Conservation (phyloP, 1,139 yeast species). For the Hyphopichia fennica region DNA sequence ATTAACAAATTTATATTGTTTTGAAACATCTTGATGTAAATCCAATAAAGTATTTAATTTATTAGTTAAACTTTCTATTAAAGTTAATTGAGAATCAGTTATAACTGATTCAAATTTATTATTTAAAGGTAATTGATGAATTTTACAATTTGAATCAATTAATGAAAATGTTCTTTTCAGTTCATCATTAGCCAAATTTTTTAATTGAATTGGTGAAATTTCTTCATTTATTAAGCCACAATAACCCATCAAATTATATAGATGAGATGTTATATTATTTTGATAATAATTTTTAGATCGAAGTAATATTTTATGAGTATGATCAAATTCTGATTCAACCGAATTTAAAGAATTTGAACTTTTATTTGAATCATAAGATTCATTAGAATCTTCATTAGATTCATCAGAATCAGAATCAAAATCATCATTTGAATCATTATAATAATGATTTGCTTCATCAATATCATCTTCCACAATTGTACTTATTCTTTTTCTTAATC, state of each 20-base stretch:
- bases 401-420: conserved; percentile 20
- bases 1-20: conserved; percentile 14
- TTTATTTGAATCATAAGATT: conserved; percentile 8
- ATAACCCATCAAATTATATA: conserved; percentile 34
- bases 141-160: conserved; percentile 22
- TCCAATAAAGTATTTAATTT: conserved; percentile 32
- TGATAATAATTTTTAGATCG: conserved; percentile 17
- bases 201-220: conserved; percentile 11
- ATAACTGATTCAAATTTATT: conserved; percentile 48
- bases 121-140: conserved; percentile 21
- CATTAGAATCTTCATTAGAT: conserved; percentile 25
- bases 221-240: conserved; percentile 24
- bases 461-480: conserved; percentile 20
- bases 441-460: conserved; percentile 6
- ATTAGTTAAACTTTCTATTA: conserved; percentile 50
- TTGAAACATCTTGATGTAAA: conserved; percentile 18
- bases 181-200: conserved; percentile 32
- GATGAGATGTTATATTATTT: conserved; percentile 19
- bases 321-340: conserved; percentile 15
- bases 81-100: conserved; percentile 51
- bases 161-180: conserved; percentile 33
- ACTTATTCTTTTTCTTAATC: conserved; percentile 17
- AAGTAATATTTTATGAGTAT: conserved; percentile 23
- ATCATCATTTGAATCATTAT: conserved; percentile 15
- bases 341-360: conserved; percentile 20